Evolutionary conservation across 148 eudicot species (phyloP).

Genomic region (Rhododendron mucronatum): DNA sequence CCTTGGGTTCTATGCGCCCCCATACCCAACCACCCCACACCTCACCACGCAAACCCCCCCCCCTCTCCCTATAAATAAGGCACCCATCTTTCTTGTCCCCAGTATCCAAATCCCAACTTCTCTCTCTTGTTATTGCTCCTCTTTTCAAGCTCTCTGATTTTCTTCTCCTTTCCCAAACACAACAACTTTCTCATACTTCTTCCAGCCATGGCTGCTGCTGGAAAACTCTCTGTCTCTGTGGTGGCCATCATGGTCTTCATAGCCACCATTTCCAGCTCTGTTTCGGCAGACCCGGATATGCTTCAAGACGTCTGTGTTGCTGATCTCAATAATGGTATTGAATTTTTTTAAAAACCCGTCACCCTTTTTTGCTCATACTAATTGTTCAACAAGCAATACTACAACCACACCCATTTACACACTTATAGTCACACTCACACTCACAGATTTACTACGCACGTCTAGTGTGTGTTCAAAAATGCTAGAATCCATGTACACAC

Average conservation of each 20-base stretch:
- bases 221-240: background rate
- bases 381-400: background rate
- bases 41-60: no score
- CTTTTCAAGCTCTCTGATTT: background rate
- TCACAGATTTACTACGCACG: no score
- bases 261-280: constrained; percentile 8
- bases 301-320: constrained; percentile 28
- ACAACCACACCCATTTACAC: no score
- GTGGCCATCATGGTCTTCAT: constrained; percentile 9
- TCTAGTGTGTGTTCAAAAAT: no score
- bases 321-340: constrained; percentile 25
- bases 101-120: background rate
- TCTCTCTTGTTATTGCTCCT: background rate
- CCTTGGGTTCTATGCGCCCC: no score
- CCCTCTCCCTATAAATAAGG: background rate
- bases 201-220: constrained; percentile 8
- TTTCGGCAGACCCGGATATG: constrained; percentile 43
- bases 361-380: background rate
- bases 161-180: background rate
- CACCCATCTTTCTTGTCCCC: background rate
- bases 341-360: no score
- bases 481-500: no score
- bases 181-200: background rate
- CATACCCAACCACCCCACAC: no score
- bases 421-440: no score